Base-by-base conservation (phyloP, 73 alveolate genomes). In the Paramecium sonneborni region DNA sequence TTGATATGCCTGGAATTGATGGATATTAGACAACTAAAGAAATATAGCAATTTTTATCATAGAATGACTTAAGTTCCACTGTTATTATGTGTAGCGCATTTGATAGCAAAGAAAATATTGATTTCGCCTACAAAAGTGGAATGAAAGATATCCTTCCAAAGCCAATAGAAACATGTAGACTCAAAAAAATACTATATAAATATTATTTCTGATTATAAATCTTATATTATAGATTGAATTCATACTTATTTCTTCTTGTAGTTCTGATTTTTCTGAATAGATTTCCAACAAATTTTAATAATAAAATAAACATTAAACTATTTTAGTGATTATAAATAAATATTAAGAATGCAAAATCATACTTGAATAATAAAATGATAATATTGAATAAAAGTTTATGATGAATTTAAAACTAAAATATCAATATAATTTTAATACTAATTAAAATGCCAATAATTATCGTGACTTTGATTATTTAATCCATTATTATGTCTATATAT, bases 1-100 rank as follows among this genome's bases (percentile, higher is more conserved):
- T 79, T 46, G 90, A 79, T 23, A 79, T 79, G 90, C 76, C 90
- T 44, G 55, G 41, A 2, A 79, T 43, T 10, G 90, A 79, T 43
- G 90, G 90, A 43, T 79, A 20, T 41, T 79, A 79, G 41, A 37
- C 90, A 5, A 79, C 90, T 2, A 79, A 38, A 20, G 76, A 43
- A 79, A 39, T 79, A 23, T 41, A 30, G 3, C n/a, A 38, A 21
- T 30, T 79, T 21, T 79, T 79, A 10, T 11, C 21, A 43, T 23
- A 21, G 20, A 3, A 39, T 43, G 15, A 79, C 5, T 18, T 6
- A 12, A 79, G 30, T 11, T 9, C 37, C 4, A 32, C 10, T 11
- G 23, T 79, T 28, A 44, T 79, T 1, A 79, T 79, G 90, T 79
- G 90, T 1, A 30, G 62, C 2, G 76, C 76, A 12, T 79, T 30